Conservation (phyloP, 176 grass and related monocot species). For the Poa annua region DNA sequence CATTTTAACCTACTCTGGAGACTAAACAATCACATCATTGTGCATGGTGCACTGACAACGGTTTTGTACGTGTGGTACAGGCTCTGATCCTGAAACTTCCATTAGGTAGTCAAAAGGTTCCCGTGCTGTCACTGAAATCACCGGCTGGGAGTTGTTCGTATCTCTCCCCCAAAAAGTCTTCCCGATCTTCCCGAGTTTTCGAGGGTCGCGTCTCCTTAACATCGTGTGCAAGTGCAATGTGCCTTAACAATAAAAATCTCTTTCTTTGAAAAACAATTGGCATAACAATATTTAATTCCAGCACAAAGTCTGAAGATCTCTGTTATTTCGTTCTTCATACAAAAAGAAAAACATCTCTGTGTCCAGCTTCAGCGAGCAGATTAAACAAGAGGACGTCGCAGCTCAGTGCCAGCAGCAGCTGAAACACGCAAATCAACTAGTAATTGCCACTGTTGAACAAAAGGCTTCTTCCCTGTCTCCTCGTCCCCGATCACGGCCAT, state of each 20-base stretch:
- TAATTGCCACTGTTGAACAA: conserved; percentile 12
- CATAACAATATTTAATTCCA: background rate
- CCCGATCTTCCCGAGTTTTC: conserved; percentile 28
- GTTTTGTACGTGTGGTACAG: background rate
- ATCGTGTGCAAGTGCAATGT: conserved; percentile 5
- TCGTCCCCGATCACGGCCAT: conserved; percentile 15
- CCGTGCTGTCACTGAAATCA: background rate
- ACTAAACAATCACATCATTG: no score
- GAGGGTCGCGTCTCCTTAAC: background rate
- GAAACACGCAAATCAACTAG: conserved; percentile 30
- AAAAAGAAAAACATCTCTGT: background rate
- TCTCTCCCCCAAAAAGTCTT: background rate
- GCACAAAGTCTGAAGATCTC: background rate
- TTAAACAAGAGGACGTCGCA: conserved; percentile 26
- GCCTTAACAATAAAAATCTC: background rate
- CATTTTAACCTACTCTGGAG: no score
- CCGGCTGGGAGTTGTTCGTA: background rate
- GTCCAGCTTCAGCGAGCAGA: conserved; percentile 33
- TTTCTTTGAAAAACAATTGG: background rate
- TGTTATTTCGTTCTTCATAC: background rate
- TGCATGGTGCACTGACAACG: background rate
- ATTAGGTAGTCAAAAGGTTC: conserved; percentile 35
- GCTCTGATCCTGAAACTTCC: conserved; percentile 36
- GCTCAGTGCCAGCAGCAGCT: conserved; percentile 36
- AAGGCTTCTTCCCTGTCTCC: background rate